Conservation (phyloP, 805 yeast genomes). For the Yamadazyma takamatsuzukensis region DNA sequence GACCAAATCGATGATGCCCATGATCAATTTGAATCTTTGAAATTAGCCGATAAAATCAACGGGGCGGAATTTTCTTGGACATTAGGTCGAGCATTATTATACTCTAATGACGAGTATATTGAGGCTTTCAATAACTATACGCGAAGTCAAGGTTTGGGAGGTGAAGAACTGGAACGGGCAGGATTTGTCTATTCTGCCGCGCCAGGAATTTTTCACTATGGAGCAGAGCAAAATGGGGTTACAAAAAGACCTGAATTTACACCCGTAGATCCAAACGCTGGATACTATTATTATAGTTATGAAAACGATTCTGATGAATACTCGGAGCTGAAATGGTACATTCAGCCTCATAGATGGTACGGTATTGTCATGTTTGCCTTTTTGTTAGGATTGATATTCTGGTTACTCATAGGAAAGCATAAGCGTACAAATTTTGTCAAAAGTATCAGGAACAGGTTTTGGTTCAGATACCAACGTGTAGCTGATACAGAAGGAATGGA, state of each 20-base stretch:
- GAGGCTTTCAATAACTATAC: conserved; percentile 37
- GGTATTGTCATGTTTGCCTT: conserved; percentile 30
- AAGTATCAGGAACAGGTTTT: conserved; percentile 9
- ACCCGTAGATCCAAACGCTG: conserved; percentile 15
- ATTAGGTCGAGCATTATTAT: conserved; percentile 57
- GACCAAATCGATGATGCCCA: conserved; percentile 24
- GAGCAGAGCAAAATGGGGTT: conserved; percentile 48
- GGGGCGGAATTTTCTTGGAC: conserved; percentile 54
- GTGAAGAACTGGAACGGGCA: conserved; percentile 16
- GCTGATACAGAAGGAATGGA: no score
- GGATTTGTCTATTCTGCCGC: conserved; percentile 51
- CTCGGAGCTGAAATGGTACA: conserved; percentile 37
- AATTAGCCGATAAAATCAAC: conserved; percentile 40
- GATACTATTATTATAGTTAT: conserved; percentile 25
- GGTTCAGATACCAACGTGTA: no score
- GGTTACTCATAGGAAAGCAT: conserved; percentile 32
- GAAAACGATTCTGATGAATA: conserved; percentile 24
- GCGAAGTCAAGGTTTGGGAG: conserved; percentile 1
- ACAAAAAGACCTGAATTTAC: conserved; percentile 41
- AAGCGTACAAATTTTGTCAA: conserved; percentile 15
- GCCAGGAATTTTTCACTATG: conserved; percentile 44
- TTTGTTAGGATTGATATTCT: conserved; percentile 20
- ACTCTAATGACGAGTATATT: conserved; percentile 53
- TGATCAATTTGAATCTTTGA: conserved; percentile 31
- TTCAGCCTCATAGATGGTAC: conserved; percentile 42